Base-by-base conservation (phyloP, 768 basidiomycete genomes). In the Cystofilobasidium macerans region DNA sequence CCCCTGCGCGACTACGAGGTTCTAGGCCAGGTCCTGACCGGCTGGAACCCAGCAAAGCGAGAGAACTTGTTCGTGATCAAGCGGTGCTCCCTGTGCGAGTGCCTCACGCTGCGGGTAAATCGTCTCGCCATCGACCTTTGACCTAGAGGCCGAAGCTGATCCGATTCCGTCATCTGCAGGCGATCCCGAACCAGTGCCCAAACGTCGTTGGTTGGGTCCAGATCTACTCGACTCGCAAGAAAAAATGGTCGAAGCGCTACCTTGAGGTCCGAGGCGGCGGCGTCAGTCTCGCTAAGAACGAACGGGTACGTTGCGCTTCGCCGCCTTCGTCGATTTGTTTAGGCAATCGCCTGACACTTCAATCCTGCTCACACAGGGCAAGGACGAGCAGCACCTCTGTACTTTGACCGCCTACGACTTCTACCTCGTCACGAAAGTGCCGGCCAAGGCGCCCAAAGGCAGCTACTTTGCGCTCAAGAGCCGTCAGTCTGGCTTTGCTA, bases 211-310 rank as follows among this genome's bases (percentile, higher is more conserved):
- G 65, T 16, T 67, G 60, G 65, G 84, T 97, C 30, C 88, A 97
- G 74, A 88, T 85, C 82, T 89, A 94, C 32, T 51, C 57, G 78
- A 80, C 79, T 53, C 97, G 94, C 77, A 83, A 86, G 67, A 91
- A 91, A 40, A 95, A 95, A 76, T 99, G 94, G 95, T 86, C 80
- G 64, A 97, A 97, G 77, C 83, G 90, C 38, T 93, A 86, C 84
- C 79, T 99, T 73, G 84, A 86, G 71, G 81, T 95, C 30, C 81
- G 88, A 57, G 90, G 93, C 72, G 89, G 93, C 69, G 82, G 83
- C 67, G 73, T 98, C 62, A 94, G 85, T 82, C 74, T 94, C 42
- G 86, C 89, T 35, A 98, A 97, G 77, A 86, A 88, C 22, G 90
- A 95, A 62, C 86, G 83, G 73, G 91, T 92, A 70, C 69, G 82